Evolutionary conservation across 192 early-diverging fungal species (phyloP).

Genomic region (Entomortierella lignicola): DNA sequence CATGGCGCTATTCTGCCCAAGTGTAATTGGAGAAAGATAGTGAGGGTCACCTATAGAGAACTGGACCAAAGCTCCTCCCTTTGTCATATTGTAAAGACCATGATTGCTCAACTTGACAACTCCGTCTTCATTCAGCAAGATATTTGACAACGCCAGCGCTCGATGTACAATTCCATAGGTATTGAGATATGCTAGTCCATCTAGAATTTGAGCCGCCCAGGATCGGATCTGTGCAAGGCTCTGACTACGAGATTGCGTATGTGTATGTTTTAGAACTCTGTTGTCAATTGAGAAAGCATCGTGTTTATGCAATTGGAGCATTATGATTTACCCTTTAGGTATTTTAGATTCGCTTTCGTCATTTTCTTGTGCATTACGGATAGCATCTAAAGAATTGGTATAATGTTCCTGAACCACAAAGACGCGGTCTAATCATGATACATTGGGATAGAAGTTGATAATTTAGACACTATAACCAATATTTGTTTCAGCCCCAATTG

Average conservation of each 20-base stretch:
- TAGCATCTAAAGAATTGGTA: slow-evolving; percentile 17
- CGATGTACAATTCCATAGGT: slow-evolving; percentile 59
- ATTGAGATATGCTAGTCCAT: slow-evolving; percentile 62
- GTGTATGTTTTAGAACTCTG: no score
- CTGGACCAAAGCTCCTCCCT: slow-evolving; percentile 63
- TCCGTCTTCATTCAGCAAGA: slow-evolving; percentile 62
- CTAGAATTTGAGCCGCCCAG: slow-evolving; percentile 66
- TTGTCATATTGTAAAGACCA: slow-evolving; percentile 71
- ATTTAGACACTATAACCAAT: no score
- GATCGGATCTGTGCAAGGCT: slow-evolving; percentile 33
- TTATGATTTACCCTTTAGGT: slow-evolving; percentile 27
- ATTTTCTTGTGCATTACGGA: slow-evolving; percentile 24
- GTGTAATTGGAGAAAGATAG: slow-evolving; percentile 55
- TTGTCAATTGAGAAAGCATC: no score
- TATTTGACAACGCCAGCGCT: slow-evolving; percentile 58
- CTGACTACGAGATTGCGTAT: slow-evolving; percentile 19
- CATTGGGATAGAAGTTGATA: neutral
- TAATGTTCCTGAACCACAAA: slow-evolving; percentile 68
- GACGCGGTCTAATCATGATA: slow-evolving; percentile 59
- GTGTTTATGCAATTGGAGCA: neutral
- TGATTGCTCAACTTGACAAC: slow-evolving; percentile 64
- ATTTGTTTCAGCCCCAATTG: neutral
- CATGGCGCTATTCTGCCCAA: slow-evolving; percentile 13
- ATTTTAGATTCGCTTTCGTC: slow-evolving; percentile 3
- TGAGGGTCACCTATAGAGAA: slow-evolving; percentile 68